Conservation (phyloP, 2,329 filamentous ascomycete genomes). For the Didymella pinodella region DNA sequence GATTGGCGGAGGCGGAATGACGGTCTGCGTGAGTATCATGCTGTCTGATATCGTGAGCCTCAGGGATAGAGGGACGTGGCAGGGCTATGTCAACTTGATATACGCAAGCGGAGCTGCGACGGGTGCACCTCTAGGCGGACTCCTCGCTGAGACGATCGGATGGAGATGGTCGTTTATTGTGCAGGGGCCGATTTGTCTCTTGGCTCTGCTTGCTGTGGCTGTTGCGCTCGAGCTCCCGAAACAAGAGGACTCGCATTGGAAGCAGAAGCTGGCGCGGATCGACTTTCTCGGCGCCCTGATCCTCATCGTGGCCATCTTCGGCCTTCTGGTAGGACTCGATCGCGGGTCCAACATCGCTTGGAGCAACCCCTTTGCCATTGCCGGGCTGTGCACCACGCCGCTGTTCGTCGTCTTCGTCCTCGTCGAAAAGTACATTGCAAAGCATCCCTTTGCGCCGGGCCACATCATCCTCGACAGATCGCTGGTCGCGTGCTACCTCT, state of each 20-base stretch:
- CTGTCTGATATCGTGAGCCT: conserved; percentile 75
- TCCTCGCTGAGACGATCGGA: conserved; percentile 75
- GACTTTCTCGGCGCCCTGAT: conserved; percentile 76
- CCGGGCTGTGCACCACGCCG: conserved; percentile 63
- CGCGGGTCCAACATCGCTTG: conserved; percentile 76
- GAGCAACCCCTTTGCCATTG: conserved; percentile 65
- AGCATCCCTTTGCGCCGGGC: conserved; percentile 76
- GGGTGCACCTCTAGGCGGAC: conserved; percentile 74
- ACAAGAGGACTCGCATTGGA: conserved; percentile 68
- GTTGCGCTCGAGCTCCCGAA: conserved; percentile 69
- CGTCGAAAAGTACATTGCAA: conserved; percentile 72
- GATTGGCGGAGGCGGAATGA: conserved; percentile 76
- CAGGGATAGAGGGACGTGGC: conserved; percentile 75
- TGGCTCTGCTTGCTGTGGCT: conserved; percentile 71
- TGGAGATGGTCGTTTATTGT: conserved; percentile 80
- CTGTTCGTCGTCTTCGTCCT: conserved; percentile 73
- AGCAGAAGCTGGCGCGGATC: conserved; percentile 69
- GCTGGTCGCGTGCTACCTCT: conserved; percentile 72
- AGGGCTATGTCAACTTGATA: conserved; percentile 76
- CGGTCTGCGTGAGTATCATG: conserved; percentile 72
- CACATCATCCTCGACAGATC: conserved; percentile 74
- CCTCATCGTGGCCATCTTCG: conserved; percentile 70
- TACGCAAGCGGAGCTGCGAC: conserved; percentile 72
- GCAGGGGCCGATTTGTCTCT: conserved; percentile 72
- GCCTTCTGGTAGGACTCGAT: conserved; percentile 74